Evolutionary conservation across 2,329 filamentous ascomycete genomes (phyloP), one percentile per base, ranked within the genome.

Genomic region (Aspergillus pseudoviridinutans): DNA sequence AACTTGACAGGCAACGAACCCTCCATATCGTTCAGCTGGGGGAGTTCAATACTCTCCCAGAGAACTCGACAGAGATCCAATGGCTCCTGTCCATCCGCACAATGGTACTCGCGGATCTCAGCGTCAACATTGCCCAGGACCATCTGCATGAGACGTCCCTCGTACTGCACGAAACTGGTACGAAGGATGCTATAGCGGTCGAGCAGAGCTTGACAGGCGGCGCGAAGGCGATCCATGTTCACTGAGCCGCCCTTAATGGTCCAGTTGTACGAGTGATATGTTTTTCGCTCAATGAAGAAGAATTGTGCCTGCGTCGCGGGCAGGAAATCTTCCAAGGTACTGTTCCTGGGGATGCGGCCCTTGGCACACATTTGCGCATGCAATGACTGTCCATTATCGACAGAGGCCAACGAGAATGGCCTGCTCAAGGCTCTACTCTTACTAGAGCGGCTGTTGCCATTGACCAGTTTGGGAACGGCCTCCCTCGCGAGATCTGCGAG

Each of bases 401-500:
- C 14, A 44, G 41, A n/a, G 41, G 12, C 20, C 41, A 44, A 20
- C 3, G 41, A 17, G 41, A 44, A 44, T 8, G 41, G 41, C 17
- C 41, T 17, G 41, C 41, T n/a, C n/a, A 44, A 20, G 14, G 7
- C 41, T 22, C 14, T n/a, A 22, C 4, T 20, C 41, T 44, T 17
- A 20, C 4, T 4, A 8, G 2, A 17, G 6, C 5, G 41, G 41
- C 41, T 17, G 17, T 41, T n/a, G 17, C 35, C 41, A 44, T 44
- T 44, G 3, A 44, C 41, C 41, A n/a, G 2, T n/a, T 44, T 44
- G 41, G 41, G 41, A 41, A 41, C 35, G 7, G 41, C 41, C 41
- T 17, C 5, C 41, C n/a, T 44, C 20, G 46, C 51, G 42, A 69
- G 27, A 10, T 41, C 44, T 27, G 46, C 20, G 25, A 59, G 29